A percentile compares a stretch with the other conserved stretches of the same genome.
phyloP scores from a whole-genome alignment of 192 early-diverging fungal species.

The Chytriomyces sp. region DNA sequence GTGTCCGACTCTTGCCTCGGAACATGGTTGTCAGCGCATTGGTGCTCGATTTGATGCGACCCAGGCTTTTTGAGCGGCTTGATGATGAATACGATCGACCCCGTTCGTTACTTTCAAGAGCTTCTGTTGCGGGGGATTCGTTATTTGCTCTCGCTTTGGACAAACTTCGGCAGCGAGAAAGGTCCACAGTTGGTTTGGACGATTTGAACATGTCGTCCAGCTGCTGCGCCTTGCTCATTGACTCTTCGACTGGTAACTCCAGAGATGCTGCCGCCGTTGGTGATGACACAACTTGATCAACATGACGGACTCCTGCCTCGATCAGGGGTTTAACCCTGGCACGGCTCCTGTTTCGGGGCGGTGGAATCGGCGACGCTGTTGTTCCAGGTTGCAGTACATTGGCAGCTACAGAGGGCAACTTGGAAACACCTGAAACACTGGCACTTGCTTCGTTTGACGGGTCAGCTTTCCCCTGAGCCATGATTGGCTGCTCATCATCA shows the following conservation, averaged over 20 bases:
- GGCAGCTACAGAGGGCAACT: not conserved
- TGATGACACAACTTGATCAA: not conserved
- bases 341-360: not conserved
- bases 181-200: not conserved
- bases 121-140: not conserved
- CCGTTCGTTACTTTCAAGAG: not conserved
- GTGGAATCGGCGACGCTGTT: not conserved
- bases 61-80: not conserved
- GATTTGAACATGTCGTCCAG: not conserved
- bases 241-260: not conserved
- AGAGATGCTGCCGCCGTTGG: not conserved
- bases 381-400: not conserved
- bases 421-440: too few species aligned
- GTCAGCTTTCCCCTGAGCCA: not conserved
- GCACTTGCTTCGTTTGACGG: not conserved
- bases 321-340: not conserved
- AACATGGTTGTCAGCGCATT: not conserved
- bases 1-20: not conserved
- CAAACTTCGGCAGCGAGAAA: not conserved
- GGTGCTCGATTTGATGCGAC: not conserved
- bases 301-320: too few species aligned
- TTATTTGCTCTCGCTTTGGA: not conserved
- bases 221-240: not conserved
- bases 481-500: not conserved
- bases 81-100: not conserved